Percentiles rank a stretch among this genome's conserved stretches.
These are phyloP conservation scores for Cladosporium sp. DNA, from an alignment of 2,329 filamentous ascomycete genomes.

Conservation along the genomic window DNA sequence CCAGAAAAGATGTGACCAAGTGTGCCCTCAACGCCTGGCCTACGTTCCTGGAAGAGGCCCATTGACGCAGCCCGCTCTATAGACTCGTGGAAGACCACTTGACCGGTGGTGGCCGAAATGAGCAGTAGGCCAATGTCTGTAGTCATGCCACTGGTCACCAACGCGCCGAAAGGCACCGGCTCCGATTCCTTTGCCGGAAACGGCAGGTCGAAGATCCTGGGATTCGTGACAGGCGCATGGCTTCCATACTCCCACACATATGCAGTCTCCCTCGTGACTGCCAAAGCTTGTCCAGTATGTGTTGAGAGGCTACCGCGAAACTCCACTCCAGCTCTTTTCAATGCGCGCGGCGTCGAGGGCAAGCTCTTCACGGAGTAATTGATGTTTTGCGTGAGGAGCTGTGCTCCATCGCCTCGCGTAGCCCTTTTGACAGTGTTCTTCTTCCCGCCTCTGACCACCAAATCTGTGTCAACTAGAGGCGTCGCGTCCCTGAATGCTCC, in stretches of 20 bases:
- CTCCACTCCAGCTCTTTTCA: constrained; percentile 59
- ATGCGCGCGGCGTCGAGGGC: constrained; percentile 70
- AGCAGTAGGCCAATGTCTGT: constrained; percentile 80
- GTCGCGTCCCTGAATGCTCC: constrained; percentile 5
- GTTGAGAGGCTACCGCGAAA: constrained; percentile 28
- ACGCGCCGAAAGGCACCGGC: constrained; percentile 71
- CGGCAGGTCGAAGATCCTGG: constrained; percentile 73
- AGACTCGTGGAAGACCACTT: constrained; percentile 91
- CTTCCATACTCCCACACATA: constrained; percentile 82
- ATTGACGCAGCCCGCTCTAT: constrained; percentile 82
- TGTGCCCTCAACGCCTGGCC: constrained; percentile 68
- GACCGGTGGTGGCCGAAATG: constrained; percentile 75
- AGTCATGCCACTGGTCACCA: constrained; percentile 72
- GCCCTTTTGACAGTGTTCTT: constrained; percentile 24
- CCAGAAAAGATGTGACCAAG: constrained; percentile 69
- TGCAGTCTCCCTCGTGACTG: constrained; percentile 73
- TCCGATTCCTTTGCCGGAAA: constrained; percentile 63
- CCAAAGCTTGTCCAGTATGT: constrained; percentile 50
- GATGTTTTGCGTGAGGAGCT: constrained; percentile 64
- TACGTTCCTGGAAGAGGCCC: constrained; percentile 74
- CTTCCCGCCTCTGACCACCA: constrained; percentile 21
- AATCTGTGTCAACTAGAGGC: constrained; percentile 10
- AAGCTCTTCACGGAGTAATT: constrained; percentile 82
- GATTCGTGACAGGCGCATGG: constrained; percentile 60
- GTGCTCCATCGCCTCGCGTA: constrained; percentile 27